Evolutionary conservation across 1,284 basidiomycete species (phyloP).

Genomic region (Tylopilus sp.): DNA sequence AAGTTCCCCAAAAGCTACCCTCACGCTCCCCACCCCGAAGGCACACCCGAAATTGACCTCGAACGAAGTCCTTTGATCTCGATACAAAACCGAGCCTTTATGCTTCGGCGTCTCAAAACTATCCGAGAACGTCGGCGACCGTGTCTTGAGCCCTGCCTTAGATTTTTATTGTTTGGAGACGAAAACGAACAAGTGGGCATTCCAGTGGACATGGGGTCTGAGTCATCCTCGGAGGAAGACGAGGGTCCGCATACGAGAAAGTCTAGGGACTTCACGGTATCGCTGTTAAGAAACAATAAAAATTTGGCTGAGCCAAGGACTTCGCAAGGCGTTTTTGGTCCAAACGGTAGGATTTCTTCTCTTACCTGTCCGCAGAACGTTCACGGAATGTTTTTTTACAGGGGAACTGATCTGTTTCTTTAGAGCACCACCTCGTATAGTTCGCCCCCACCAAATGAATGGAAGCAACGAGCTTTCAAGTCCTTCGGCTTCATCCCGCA

Average conservation of each 20-base stretch:
- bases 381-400: conserved; percentile 41
- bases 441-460: conserved; percentile 56
- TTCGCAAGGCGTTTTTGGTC: conserved; percentile 87
- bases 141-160: conserved; percentile 85
- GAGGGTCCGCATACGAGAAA: conserved; percentile 50
- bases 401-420: conserved; percentile 91
- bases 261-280: conserved; percentile 60
- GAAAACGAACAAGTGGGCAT: conserved; percentile 60
- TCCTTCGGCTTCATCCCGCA: conserved; percentile 53
- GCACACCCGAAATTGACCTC: conserved; percentile 83
- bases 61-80: conserved; percentile 87
- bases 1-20: conserved; percentile 91
- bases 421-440: conserved; percentile 78
- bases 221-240: conserved; percentile 63
- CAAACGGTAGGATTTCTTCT: conserved; percentile 69
- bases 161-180: conserved; percentile 81
- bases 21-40: conserved; percentile 64
- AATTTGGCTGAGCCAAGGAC: conserved; percentile 85
- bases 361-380: background rate
- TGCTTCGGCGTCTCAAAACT: conserved; percentile 78
- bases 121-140: conserved; percentile 79
- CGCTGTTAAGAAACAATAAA: conserved; percentile 71
- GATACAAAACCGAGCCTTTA: conserved; percentile 78
- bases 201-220: conserved; percentile 59
- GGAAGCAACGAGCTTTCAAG: conserved; percentile 59